Evolutionary conservation across 1,284 basidiomycete genomes (phyloP), one percentile per base, ranked within the genome.

Genomic region (Calocybe gambosa): DNA sequence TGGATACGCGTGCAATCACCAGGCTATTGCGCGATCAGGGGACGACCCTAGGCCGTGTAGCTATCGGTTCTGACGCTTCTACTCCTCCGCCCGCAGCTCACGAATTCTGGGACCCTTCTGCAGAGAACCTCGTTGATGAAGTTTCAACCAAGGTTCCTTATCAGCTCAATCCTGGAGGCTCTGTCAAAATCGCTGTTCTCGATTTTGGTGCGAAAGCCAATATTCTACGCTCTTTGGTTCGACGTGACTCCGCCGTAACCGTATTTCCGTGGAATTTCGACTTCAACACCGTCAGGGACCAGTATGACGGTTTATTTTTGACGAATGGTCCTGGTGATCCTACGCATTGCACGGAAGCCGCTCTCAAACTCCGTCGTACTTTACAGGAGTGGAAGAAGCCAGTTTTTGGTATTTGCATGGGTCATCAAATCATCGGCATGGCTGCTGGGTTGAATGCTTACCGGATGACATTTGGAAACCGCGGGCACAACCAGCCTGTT

Each of bases 401-500:
- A 18, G 78, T 99, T 43, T 99, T 99, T 60, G 96, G 95, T 49
- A 96, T 99, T 61, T 99, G 95, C 71, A 99, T 99, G 96, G 96
- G 93, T 39, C 91, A 96, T 64, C 93, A 96, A 66, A 80, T 99
- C 57, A 90, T 99, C 57, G 95, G 96, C 41, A 88, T 99, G 72
- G 95, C 95, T 13, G 94, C 93, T 16, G 96, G 96, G 36, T 70
- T 98, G 51, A 93, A 97, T 59, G 92, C 94, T 5, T 98, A 98
- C 67, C 80, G 93, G 26, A 96, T 96, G 93, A 91, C 85, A 16
- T 98, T 98, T 61, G 94, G 95, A 21, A 98, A 99, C 67, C 88
- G 95, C 58, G 95, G 95, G n/a, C 96, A 99, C 69, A 99, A 99
- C 65, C 95, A 99, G 67, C 95, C 95, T 34, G 95, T 99, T 13